A percentile compares a stretch with the other conserved stretches of the same genome.
phyloP scores from a whole-genome alignment of 768 basidiomycete species.

The Lactifluus subvellereus region DNA sequence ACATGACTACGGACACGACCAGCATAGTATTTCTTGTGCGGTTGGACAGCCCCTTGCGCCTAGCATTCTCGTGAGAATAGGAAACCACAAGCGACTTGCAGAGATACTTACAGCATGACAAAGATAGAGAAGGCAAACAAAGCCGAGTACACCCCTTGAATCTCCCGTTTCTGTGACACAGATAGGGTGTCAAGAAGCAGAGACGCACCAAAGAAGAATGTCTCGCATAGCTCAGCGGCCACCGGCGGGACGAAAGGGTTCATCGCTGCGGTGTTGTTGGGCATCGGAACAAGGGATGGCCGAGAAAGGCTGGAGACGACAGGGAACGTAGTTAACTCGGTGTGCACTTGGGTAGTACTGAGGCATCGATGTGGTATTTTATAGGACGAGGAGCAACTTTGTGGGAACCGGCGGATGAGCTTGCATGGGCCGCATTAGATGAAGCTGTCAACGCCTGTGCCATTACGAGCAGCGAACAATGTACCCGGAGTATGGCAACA shows the following conservation, averaged over 20 bases:
- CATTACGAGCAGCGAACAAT: no score
- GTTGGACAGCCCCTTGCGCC: not conserved
- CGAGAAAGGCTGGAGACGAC: not conserved
- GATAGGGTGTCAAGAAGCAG: not conserved
- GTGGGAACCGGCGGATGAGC: no score
- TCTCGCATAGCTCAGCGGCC: not conserved
- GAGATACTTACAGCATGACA: not conserved
- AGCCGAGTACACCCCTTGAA: not conserved
- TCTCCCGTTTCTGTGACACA: no score
- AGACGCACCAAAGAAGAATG: not conserved
- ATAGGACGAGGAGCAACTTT: not conserved
- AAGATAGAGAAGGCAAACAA: not conserved
- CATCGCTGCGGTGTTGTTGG: not conserved
- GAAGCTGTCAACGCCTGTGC: no score
- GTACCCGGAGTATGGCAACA: no score
- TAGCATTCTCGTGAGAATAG: not conserved
- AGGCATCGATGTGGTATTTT: not conserved
- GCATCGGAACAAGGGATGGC: not conserved
- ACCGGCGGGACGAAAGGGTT: not conserved
- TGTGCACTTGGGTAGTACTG: not conserved
- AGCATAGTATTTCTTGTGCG: not conserved
- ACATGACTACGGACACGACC: slow-evolving; percentile 3
- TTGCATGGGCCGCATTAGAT: no score
- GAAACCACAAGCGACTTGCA: not conserved
- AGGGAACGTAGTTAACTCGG: not conserved